Percentiles rank a stretch among this genome's conserved stretches.
phyloP scores from a whole-genome alignment of 1,284 basidiomycete species.

The Cystobasidium sp. region DNA sequence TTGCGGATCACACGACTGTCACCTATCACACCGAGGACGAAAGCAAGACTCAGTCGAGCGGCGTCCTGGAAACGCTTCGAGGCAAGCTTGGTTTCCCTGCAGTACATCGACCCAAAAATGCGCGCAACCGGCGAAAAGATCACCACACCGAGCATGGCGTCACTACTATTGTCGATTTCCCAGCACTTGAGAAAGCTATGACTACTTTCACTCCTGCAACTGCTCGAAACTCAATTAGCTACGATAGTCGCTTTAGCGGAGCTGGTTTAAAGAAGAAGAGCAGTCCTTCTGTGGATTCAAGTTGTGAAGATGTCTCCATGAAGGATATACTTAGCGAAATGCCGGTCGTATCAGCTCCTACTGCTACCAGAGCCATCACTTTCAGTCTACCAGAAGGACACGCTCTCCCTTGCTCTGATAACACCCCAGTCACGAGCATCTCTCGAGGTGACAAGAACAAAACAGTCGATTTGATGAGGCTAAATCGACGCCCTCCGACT shows the following conservation, averaged over 20 bases:
- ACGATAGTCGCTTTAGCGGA: neutral
- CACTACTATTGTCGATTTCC: conserved; percentile 22
- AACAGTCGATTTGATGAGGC: neutral
- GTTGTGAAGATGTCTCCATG: conserved; percentile 12
- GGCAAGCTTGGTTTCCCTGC: conserved; percentile 13
- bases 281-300: conserved; percentile 3
- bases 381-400: conserved; percentile 14
- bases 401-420: neutral
- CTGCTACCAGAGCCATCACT: neutral
- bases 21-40: conserved; percentile 28
- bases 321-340: conserved; percentile 9
- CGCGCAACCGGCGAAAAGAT: conserved; percentile 13
- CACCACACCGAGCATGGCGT: conserved; percentile 24
- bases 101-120: neutral
- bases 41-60: neutral
- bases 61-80: neutral
- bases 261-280: neutral
- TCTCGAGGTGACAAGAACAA: neutral
- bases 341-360: neutral
- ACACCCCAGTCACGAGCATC: neutral
- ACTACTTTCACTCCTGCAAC: conserved; percentile 17
- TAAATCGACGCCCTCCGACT: conserved; percentile 10
- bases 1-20: conserved; percentile 28
- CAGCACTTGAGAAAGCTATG: conserved; percentile 13
- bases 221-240: neutral